Evolutionary conservation across 768 basidiomycete genomes (phyloP).

Genomic region (Pseudohyphozyma bogoriensis): DNA sequence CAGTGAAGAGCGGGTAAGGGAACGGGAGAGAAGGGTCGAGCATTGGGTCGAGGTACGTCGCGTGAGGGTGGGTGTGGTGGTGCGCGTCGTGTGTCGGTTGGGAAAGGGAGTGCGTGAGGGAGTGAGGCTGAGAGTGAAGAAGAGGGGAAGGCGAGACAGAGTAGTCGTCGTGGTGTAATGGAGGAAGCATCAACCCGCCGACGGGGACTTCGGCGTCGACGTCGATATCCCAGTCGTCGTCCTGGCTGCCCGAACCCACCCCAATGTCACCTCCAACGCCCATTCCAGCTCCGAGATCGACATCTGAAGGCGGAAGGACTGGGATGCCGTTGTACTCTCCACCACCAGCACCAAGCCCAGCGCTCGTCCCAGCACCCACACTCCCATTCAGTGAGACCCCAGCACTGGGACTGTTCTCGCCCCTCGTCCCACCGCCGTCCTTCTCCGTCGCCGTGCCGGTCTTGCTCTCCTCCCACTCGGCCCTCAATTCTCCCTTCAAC

Average conservation of each 20-base stretch:
- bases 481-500: constrained; percentile 7
- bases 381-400: too few species aligned
- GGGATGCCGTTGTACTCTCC: neutral
- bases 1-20: too few species aligned
- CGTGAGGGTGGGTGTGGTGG: neutral
- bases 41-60: too few species aligned
- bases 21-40: too few species aligned
- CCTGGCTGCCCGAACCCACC: too few species aligned
- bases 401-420: too few species aligned
- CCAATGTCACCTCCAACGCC: too few species aligned
- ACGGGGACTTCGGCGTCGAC: too few species aligned
- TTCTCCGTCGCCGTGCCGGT: neutral
- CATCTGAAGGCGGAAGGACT: neutral
- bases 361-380: too few species aligned
- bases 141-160: neutral
- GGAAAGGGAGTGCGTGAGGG: neutral
- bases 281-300: neutral
- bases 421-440: neutral
- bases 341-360: too few species aligned
- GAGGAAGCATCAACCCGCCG: too few species aligned
- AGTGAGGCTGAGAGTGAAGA: neutral
- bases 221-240: too few species aligned
- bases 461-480: neutral
- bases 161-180: neutral
- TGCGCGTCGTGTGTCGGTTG: neutral